A percentile compares a stretch with the other conserved stretches of the same genome.
Conservation (phyloP, 2,329 filamentous ascomycete species). For the Epichloe gansuensis region DNA sequence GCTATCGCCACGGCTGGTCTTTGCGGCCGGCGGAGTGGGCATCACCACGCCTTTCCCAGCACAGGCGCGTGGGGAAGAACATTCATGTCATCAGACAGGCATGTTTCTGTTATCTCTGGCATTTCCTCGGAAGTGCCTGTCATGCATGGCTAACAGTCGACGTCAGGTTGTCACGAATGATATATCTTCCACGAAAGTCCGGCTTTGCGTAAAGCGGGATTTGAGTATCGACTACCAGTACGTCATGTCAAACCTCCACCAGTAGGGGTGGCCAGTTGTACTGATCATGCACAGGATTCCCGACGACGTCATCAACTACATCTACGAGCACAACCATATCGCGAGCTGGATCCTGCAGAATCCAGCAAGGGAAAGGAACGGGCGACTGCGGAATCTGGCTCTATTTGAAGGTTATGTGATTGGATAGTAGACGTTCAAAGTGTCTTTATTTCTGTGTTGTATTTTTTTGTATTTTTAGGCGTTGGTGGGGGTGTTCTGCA, state of each 20-base stretch:
- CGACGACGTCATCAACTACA: slow-evolving; percentile 62
- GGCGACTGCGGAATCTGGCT: slow-evolving; percentile 14
- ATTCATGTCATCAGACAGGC: slow-evolving; percentile 65
- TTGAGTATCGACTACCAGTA: slow-evolving; percentile 65
- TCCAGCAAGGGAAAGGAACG: slow-evolving; percentile 15
- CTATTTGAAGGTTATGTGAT: slow-evolving; percentile 12
- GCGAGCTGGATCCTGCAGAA: slow-evolving; percentile 29
- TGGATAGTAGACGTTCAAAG: neutral
- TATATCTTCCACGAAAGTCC: slow-evolving; percentile 71
- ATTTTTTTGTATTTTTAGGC: no score
- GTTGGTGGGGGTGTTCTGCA: neutral
- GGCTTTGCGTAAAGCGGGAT: slow-evolving; percentile 66
- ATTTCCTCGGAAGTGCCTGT: neutral
- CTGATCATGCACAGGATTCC: slow-evolving; percentile 33
- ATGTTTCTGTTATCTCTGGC: neutral
- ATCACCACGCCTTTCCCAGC: no score
- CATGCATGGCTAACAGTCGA: neutral
- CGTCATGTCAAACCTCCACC: slow-evolving; percentile 5
- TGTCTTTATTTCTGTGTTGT: neutral
- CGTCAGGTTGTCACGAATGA: slow-evolving; percentile 58
- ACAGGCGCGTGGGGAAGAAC: slow-evolving; percentile 43
- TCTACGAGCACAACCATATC: slow-evolving; percentile 52
- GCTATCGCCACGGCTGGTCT: no score
- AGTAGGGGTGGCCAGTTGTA: neutral
- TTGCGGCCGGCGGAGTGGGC: no score